Evolutionary conservation across 2,329 filamentous ascomycete species (phyloP).

Genomic region (Fusarium nematophilum): DNA sequence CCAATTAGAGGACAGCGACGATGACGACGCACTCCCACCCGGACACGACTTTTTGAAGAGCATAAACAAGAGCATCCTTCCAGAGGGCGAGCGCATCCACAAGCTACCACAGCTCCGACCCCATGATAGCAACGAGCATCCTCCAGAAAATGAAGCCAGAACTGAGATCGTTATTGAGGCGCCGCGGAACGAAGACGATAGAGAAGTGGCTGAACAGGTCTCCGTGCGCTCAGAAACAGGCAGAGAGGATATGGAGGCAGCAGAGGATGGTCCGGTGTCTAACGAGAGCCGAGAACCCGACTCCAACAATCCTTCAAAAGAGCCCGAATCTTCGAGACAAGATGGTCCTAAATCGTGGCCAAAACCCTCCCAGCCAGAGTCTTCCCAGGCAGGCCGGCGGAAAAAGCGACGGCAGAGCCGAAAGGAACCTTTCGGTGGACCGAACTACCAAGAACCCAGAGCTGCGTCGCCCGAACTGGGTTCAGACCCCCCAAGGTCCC

Average conservation of each 20-base stretch:
- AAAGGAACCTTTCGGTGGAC: slow-evolving; percentile 19
- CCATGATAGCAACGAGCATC: background rate
- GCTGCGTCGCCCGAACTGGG: slow-evolving; percentile 27
- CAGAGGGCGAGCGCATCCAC: background rate
- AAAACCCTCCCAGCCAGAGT: background rate
- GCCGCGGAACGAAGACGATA: background rate
- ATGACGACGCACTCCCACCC: slow-evolving; percentile 18
- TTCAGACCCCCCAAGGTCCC: background rate
- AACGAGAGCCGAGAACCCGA: background rate
- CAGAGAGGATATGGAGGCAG: background rate
- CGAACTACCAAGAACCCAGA: slow-evolving; percentile 1
- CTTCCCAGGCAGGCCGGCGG: background rate
- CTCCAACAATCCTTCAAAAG: background rate
- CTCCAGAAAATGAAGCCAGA: background rate
- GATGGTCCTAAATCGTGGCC: background rate
- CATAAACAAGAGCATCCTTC: slow-evolving; percentile 28
- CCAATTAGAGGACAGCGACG: slow-evolving; percentile 1
- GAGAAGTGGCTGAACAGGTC: background rate
- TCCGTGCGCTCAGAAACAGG: background rate
- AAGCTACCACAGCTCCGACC: background rate
- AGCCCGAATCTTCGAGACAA: background rate
- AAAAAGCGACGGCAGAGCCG: slow-evolving; percentile 18
- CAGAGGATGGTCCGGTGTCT: background rate
- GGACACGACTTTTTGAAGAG: slow-evolving; percentile 13
- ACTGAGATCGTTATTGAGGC: background rate